Evolutionary conservation across 208 protist genomes (phyloP), one percentile per base, ranked within the genome.

Genomic region (Crithidia expoeki): DNA sequence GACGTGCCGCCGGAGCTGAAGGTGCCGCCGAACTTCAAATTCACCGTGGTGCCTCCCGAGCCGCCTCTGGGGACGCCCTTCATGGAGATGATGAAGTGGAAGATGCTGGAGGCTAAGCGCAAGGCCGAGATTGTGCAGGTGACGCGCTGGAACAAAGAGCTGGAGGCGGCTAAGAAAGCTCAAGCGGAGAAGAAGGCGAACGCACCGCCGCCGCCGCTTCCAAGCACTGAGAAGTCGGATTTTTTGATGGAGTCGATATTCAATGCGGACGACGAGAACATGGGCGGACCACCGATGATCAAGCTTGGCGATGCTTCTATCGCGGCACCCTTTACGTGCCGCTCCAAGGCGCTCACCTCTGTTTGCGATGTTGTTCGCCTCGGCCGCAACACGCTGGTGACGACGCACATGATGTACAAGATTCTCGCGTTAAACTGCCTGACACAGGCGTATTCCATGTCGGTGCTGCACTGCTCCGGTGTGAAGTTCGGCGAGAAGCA

Each of bases 401-500:
- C 98, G 12, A 99, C 98, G 33, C 85, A 99, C 58, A 98, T 99
- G 90, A 99, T 99, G 96, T 99, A 98, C 88, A 98, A 98, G 72
- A 99, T 99, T 57, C 90, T 99, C 16, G 98, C 98, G 9, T 89
- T 99, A 19, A 98, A 99, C 80, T 99, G 96, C 73, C 89, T 99
- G 16, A 96, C 98, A 60, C 89, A 82, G 25, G 98, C 98, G 0
- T 99, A 99, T 79, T 94, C 88, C 30, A 91, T 99, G 74, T 96
- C 88, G 11, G 98, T 99, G 16, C 89, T 99, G n/a, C 97, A 96
- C 76, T 86, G 96, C n/a, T 96, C 98, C 60, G 98, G 98, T 58
- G 85, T 99, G 21, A 98, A 99, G 78, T 85, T 96, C 21, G 94
- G 97, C 71, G 98, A 99, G 80, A 94, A 89, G 55, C 98, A 99